Evolutionary conservation across 177 flowering plant species (phyloP).

Genomic region (Vitis hybrid): DNA sequence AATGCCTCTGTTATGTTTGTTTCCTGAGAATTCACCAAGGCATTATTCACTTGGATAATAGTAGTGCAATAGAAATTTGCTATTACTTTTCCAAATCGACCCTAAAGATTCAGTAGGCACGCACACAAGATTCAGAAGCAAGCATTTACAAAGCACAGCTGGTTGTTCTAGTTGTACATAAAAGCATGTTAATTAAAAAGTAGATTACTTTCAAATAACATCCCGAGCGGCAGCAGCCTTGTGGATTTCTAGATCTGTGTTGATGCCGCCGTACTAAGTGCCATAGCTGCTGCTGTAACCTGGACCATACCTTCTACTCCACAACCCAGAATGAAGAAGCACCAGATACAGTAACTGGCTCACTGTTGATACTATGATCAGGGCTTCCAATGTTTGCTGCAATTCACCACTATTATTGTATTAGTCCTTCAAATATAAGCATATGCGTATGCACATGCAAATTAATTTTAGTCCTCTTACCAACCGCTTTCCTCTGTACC

Average conservation of each 20-base stretch:
- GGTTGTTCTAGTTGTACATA: no score
- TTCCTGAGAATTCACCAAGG: no score
- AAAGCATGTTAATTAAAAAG: no score
- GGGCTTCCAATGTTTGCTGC: slow-evolving; percentile 63
- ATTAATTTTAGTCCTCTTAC: slow-evolving; percentile 20
- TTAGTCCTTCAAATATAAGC: no score
- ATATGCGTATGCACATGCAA: no score
- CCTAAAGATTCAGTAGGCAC: no score
- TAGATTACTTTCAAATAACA: not conserved
- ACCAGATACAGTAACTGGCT: slow-evolving; percentile 44
- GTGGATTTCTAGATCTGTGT: not conserved
- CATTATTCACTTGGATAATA: no score
- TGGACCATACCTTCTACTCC: slow-evolving; percentile 41
- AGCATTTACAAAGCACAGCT: no score
- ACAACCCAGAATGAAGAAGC: slow-evolving; percentile 45
- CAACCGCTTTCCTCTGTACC: slow-evolving; percentile 63
- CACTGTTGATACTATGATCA: slow-evolving; percentile 36
- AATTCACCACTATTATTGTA: not conserved
- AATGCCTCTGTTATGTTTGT: no score
- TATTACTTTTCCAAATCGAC: no score
- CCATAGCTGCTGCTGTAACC: slow-evolving; percentile 12
- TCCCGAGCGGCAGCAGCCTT: not conserved
- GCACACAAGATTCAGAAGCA: no score
- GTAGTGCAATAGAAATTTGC: no score
- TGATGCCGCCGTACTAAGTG: not conserved